Percentiles rank a stretch among this genome's conserved stretches.
Conservation (phyloP, 2,329 filamentous ascomycete species). For the Xylaria sp. region DNA sequence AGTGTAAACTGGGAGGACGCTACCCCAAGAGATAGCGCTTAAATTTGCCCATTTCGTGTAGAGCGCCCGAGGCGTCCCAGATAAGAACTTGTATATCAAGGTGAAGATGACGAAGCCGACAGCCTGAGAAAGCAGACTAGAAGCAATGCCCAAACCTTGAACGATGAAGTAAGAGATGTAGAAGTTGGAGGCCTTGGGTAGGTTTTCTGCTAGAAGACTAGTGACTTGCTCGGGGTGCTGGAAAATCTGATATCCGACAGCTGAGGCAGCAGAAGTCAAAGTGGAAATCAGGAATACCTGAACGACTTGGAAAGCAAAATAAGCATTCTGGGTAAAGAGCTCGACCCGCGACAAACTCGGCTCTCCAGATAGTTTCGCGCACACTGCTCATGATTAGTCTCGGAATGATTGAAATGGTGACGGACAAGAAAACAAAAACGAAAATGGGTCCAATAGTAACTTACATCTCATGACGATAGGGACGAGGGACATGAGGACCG, state of each 20-base stretch:
- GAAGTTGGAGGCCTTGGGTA: slow-evolving; percentile 90
- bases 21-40: slow-evolving; percentile 83
- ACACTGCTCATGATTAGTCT: slow-evolving; percentile 59
- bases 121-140: slow-evolving; percentile 77
- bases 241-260: slow-evolving; percentile 72
- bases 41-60: slow-evolving; percentile 82
- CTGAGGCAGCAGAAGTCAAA: slow-evolving; percentile 80
- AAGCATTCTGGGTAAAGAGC: slow-evolving; percentile 88
- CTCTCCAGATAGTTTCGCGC: slow-evolving; percentile 82
- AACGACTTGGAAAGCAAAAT: slow-evolving; percentile 90
- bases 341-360: slow-evolving; percentile 84
- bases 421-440: not conserved
- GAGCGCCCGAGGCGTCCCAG: slow-evolving; percentile 82
- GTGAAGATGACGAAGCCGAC: slow-evolving; percentile 78
- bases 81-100: slow-evolving; percentile 77
- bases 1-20: slow-evolving; percentile 82
- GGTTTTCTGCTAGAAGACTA: slow-evolving; percentile 73
- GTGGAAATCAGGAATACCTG: slow-evolving; percentile 93
- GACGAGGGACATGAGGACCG: slow-evolving; percentile 86
- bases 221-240: slow-evolving; percentile 71
- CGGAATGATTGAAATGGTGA: not conserved
- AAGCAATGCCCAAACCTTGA: slow-evolving; percentile 84
- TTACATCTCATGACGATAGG: slow-evolving; percentile 82
- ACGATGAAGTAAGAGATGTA: slow-evolving; percentile 96
- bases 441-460: slow-evolving; percentile 43